phyloP scores from a whole-genome alignment of 2,329 filamentous ascomycete species.

The Zymoseptoria brevis region DNA sequence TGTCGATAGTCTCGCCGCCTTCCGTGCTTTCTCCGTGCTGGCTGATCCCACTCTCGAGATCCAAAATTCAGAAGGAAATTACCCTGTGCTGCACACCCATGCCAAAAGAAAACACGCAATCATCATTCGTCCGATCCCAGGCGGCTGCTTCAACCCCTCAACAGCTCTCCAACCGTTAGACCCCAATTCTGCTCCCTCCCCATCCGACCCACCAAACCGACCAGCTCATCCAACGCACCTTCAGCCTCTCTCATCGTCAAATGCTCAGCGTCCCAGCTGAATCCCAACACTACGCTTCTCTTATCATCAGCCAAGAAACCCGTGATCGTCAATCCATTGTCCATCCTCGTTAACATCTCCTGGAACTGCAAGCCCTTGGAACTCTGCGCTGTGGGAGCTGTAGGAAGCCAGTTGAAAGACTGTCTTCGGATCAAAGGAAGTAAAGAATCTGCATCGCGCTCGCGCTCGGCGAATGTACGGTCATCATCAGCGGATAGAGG shows the following conservation, averaged over 20 bases:
- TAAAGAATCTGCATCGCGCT: constrained; percentile 25
- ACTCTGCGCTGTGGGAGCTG: constrained; percentile 23
- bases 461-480: constrained; percentile 23
- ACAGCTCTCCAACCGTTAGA: constrained; percentile 18
- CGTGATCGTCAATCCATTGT: constrained; percentile 28
- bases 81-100: no score
- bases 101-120: no score
- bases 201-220: constrained; percentile 20
- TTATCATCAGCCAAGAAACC: constrained; percentile 27
- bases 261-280: constrained; percentile 29
- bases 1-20: no score
- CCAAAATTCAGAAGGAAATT: no score
- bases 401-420: constrained; percentile 29
- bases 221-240: constrained; percentile 19
- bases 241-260: constrained; percentile 23
- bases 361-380: constrained; percentile 23
- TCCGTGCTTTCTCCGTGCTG: no score
- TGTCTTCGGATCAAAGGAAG: constrained; percentile 25
- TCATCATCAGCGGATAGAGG: constrained; percentile 21
- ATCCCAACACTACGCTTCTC: constrained; percentile 23
- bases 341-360: constrained; percentile 28
- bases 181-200: constrained; percentile 24
- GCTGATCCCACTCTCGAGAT: no score
- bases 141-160: constrained; percentile 15
- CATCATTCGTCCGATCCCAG: no score